Percentiles rank a stretch among this genome's conserved stretches.
phyloP scores from a whole-genome alignment of 352 stramenopile species.

The Phytophthora litchii region DNA sequence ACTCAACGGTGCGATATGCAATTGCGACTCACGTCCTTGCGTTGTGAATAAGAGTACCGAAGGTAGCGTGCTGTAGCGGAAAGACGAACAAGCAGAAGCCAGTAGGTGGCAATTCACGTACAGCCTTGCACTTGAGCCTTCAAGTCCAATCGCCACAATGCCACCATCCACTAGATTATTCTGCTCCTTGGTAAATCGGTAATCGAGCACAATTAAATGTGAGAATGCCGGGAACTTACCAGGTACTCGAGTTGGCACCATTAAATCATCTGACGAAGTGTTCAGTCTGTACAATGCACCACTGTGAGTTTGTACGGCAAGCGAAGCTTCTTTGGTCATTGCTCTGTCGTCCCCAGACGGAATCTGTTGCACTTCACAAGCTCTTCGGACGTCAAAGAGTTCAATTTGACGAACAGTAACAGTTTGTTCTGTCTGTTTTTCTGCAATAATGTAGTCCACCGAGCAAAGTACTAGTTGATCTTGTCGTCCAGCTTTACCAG shows the following conservation, averaged over 20 bases:
- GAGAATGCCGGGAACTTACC: slow-evolving; percentile 41
- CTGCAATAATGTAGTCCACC: slow-evolving; percentile 3
- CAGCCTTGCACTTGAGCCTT: slow-evolving; percentile 47
- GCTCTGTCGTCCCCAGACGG: background rate
- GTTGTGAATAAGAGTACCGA: slow-evolving; percentile 70
- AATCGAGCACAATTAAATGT: slow-evolving; percentile 41
- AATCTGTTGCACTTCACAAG: slow-evolving; percentile 15
- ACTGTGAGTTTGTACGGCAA: slow-evolving; percentile 50
- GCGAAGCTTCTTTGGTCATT: background rate
- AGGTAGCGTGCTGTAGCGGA: slow-evolving; percentile 48
- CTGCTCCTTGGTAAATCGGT: background rate
- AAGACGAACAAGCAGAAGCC: slow-evolving; percentile 59
- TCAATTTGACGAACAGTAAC: slow-evolving; percentile 11
- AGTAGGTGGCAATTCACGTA: slow-evolving; percentile 55
- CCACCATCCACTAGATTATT: background rate
- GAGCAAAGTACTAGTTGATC: slow-evolving; percentile 39
- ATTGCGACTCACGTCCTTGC: slow-evolving; percentile 56
- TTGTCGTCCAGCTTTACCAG: slow-evolving; percentile 36
- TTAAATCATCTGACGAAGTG: background rate
- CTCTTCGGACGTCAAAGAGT: slow-evolving; percentile 23
- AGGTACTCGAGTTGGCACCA: slow-evolving; percentile 9
- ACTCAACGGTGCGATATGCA: slow-evolving; percentile 51
- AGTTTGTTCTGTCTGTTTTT: slow-evolving; percentile 1
- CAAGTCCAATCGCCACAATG: slow-evolving; percentile 47
- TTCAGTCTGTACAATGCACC: slow-evolving; percentile 44